Evolutionary conservation across 352 stramenopile genomes (phyloP).

Genomic region (Phytophthora sp.): DNA sequence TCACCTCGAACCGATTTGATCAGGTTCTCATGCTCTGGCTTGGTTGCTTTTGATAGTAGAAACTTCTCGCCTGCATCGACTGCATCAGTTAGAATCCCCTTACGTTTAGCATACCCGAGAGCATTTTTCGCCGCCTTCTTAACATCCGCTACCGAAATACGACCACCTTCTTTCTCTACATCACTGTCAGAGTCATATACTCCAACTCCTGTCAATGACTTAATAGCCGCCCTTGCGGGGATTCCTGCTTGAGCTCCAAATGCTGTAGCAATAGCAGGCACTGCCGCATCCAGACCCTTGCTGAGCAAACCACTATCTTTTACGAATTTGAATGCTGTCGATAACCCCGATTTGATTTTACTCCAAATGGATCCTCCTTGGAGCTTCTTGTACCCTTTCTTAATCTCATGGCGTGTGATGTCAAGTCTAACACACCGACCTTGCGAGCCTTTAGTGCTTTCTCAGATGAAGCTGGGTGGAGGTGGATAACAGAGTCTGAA

Average conservation of each 20-base stretch:
- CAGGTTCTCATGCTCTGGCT: not conserved
- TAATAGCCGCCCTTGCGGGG: not conserved
- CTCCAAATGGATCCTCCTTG: not conserved
- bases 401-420: no score
- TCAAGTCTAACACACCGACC: no score
- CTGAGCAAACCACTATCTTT: not conserved
- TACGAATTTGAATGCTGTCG: constrained; percentile 3
- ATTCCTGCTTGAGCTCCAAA: not conserved
- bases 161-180: not conserved
- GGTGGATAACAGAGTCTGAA: no score
- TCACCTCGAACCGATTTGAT: not conserved
- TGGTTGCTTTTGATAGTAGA: not conserved
- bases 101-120: not conserved
- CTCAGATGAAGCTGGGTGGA: no score
- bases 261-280: not conserved
- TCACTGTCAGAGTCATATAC: not conserved
- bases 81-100: not conserved
- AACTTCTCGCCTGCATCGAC: not conserved
- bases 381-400: no score
- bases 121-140: not conserved
- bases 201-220: not conserved
- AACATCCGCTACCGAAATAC: not conserved
- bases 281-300: not conserved
- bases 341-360: not conserved
- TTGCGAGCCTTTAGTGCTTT: no score